Base-by-base conservation (phyloP, 805 yeast genomes). In the Ogataea paradorogensis region DNA sequence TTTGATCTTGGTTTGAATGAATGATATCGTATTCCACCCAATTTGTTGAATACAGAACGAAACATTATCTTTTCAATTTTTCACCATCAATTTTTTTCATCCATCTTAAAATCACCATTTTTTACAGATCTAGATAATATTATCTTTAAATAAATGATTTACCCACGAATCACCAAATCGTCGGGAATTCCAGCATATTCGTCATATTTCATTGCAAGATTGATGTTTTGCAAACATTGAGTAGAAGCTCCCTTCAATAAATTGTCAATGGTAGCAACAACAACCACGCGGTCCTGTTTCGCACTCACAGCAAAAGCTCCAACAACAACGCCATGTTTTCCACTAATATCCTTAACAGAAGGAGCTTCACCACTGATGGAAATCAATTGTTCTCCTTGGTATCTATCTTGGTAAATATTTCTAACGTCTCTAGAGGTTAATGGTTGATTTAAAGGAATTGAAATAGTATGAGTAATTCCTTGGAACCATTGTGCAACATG, bases 401-500 rank as follows among this genome's bases (percentile, higher is more conserved):
- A 93, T 59, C 89, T 76, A 25, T 89, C 95, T 65, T 86, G 91
- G 70, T 84, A 93, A 45, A 91, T 65, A 61, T 82, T 77, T 66
- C 95, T 78, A 49, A 89, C 75, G 42, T 88, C 95, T 61, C 95
- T 79, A 9, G 93, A 74, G 7, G 91, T 77, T 49, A 90, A 67
- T 38, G 78, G 71, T 46, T 75, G 70, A 54, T 77, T 82, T 57
- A 93, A 76, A 37, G 99, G 99, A 44, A 93, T 84, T 29, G 88
- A 81, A 40, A 93, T 82, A 15, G 99, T 91, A 56, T 85, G 85
- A 1, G 96, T 75, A 52, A 93, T 93, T 53, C 99, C 99, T 68
- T 95, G 98, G 80, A 93, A 93, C 99, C 99, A 93, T 62, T 84
- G 95, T 2, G 97, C 99, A 45, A 93, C 99, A 58, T 93, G 99